These are phyloP conservation scores for Pythium scleroteichum DNA, from an alignment of 352 stramenopile genomes.

Conservation along the genomic window DNA sequence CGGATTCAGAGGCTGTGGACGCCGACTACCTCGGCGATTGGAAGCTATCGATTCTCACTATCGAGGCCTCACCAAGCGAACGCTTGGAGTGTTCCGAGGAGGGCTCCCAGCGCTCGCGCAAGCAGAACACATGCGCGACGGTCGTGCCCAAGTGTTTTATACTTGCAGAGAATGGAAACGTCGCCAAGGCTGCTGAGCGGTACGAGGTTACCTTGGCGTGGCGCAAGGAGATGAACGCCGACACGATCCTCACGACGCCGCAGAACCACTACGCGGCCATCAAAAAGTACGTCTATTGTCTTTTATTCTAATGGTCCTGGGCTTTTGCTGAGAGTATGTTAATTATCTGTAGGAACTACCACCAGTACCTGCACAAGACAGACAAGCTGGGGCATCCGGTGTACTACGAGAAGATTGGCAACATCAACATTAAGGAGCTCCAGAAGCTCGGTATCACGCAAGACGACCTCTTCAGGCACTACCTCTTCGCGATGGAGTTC, in stretches of 20 bases:
- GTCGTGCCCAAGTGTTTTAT: constrained; percentile 57
- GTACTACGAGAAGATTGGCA: constrained; percentile 82
- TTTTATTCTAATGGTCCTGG: not conserved
- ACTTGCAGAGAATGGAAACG: constrained; percentile 67
- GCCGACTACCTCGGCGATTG: constrained; percentile 45
- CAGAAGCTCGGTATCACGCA: constrained; percentile 61
- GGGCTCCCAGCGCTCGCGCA: constrained; percentile 5
- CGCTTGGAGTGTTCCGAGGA: constrained; percentile 12
- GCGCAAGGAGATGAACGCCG: constrained; percentile 73
- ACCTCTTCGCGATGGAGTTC: constrained; percentile 86
- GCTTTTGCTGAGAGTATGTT: not conserved
- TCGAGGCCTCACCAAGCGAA: constrained; percentile 68
- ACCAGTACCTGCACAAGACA: constrained; percentile 77
- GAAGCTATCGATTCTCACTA: constrained; percentile 56
- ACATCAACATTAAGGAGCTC: constrained; percentile 81
- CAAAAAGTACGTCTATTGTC: constrained; percentile 44
- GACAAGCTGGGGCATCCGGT: constrained; percentile 79
- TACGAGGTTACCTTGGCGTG: constrained; percentile 72
- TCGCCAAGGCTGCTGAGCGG: constrained; percentile 52
- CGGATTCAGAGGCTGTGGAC: constrained; percentile 1
- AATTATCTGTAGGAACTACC: constrained; percentile 53
- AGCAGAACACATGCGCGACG: constrained; percentile 13
- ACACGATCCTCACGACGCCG: constrained; percentile 60
- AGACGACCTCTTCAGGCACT: constrained; percentile 81
- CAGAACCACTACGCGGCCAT: constrained; percentile 68